A percentile compares a stretch with the other conserved stretches of the same genome.
Evolutionary conservation across 2,329 filamentous ascomycete genomes (phyloP).

Genomic region (Colletotrichum ledebouriae): DNA sequence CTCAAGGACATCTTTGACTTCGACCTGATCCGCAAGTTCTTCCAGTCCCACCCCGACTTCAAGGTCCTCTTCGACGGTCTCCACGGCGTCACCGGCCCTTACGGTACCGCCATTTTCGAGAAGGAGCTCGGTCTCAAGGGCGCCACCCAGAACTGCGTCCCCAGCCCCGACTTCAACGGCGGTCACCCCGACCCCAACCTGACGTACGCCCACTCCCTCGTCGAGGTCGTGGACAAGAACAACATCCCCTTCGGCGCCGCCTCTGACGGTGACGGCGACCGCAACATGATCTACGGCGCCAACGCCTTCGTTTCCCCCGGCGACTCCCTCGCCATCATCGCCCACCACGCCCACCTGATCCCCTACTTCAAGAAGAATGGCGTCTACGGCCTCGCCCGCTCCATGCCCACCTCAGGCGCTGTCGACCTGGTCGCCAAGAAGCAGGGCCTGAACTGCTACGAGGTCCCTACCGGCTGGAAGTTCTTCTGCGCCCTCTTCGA

Average conservation of each 20-base stretch:
- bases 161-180: slow-evolving; percentile 94
- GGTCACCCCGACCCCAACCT: slow-evolving; percentile 98
- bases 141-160: slow-evolving; percentile 89
- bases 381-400: slow-evolving; percentile 93
- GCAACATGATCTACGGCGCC: slow-evolving; percentile 99
- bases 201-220: slow-evolving; percentile 94
- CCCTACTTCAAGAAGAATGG: slow-evolving; percentile 99
- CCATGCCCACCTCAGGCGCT: slow-evolving; percentile 96
- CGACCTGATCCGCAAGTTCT: slow-evolving; percentile 93
- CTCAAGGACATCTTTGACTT: slow-evolving; percentile 99
- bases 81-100: slow-evolving; percentile 94
- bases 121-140: slow-evolving; percentile 87
- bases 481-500: slow-evolving; percentile 98
- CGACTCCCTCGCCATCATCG: slow-evolving; percentile 97
- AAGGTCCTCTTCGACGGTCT: slow-evolving; percentile 97
- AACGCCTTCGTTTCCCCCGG: slow-evolving; percentile 97
- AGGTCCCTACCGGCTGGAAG: slow-evolving; percentile 99
- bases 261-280: slow-evolving; percentile 96
- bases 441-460: slow-evolving; percentile 91
- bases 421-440: slow-evolving; percentile 97
- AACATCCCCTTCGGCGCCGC: slow-evolving; percentile 96
- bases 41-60: slow-evolving; percentile 88
- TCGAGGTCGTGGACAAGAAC: slow-evolving; percentile 92
- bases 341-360: slow-evolving; percentile 95
- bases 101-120: slow-evolving; percentile 95